Base-by-base conservation (phyloP, 352 stramenopile genomes). In the Phytophthora citricola region DNA sequence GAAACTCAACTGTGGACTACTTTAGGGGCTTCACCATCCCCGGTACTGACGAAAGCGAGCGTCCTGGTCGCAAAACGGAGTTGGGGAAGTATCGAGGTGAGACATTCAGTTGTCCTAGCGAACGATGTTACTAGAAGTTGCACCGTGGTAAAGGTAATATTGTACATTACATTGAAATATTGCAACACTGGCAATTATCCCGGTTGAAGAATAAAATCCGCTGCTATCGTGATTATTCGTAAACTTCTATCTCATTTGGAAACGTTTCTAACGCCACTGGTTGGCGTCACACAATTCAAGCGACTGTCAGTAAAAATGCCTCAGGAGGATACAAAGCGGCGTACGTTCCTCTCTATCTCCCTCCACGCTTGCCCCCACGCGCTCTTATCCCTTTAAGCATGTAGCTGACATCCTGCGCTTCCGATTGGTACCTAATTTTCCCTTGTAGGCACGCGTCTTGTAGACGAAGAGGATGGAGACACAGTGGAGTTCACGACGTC, bases 401-500 rank as follows among this genome's bases (percentile, higher is more conserved):
- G 15, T 62, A 47, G 56, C 58, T 72, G 24, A 54, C 39, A 10
- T 4, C 51, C n/a, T 67, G 20, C 11, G 31, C 45, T 57, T 58
- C 57, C 15, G 20, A 65, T 41, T 53, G 26, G 50, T 59, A 47
- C 32, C 41, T 24, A 50, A 38, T 58, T 53, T 51, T 2, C n/a
- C 14, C 14, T 11, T 66, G 9, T 54, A 90, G 79, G 78, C 58
- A 79, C 79, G 51, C 79, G 85, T 32, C 71, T 91, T 14, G 72
- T 89, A 29, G 83, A 93, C 57, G 83, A 91, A 51, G 69, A 86
- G 53, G 77, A 76, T 34, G 73, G 74, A 47, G 85, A 92, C 20
- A 75, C 88, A 40, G 80, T 97, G 43, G 92, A 97, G 76, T 97
- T 97, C 63, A 97, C 92, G 40, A 94, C 92, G 40, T 94, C 90